Base-by-base conservation (phyloP, 73 alveolate genomes). In the Effrenium voratum region DNA sequence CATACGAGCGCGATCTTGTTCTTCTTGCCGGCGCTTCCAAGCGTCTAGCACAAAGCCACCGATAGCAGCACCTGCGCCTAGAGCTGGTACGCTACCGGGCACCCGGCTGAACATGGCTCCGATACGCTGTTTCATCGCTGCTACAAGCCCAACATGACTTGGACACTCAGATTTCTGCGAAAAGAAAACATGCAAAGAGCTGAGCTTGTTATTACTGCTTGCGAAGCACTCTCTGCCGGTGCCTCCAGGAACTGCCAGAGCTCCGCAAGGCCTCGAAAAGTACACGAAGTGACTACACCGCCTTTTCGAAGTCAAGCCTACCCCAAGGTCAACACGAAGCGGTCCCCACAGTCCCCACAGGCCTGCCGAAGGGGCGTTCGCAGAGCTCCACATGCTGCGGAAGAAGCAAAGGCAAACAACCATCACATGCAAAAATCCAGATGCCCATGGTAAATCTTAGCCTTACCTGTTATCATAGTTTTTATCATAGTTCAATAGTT, bases 261-360 rank as follows among this genome's bases (percentile, higher is more conserved):
- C 88, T 38, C 88, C 63, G 68, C 88, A 77, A 77, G 88, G 88
- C 88, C 88, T 77, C 88, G 88, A 77, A 77, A 77, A 77, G 88
- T 77, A 77, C 88, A 77, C 88, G 0, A 22, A n/a, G 63, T 19
- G 40, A 38, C 32, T 77, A 77, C 88, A 77, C 88, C 88, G 88
- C 36, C 63, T 44, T 63, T 47, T 6, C 82, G 82, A 77, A 77
- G 88, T 77, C 88, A 77, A 40, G 88, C 88, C 88, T 40, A 77
- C 77, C 36, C 68, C 68, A 55, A 55, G 85, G 50, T 73, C 24
- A 45, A 73, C 85, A 15, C 85, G 34, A 10, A 15, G 88, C 47
- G n/a, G n/a, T n/a, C n/a, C n/a, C n/a, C 47, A 77, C 88, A 41
- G 44, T 45, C 60, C 88, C 88, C 50, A 45, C 63, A 41, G 88